Conservation (phyloP, 768 basidiomycete genomes). For the Imleria badia region DNA sequence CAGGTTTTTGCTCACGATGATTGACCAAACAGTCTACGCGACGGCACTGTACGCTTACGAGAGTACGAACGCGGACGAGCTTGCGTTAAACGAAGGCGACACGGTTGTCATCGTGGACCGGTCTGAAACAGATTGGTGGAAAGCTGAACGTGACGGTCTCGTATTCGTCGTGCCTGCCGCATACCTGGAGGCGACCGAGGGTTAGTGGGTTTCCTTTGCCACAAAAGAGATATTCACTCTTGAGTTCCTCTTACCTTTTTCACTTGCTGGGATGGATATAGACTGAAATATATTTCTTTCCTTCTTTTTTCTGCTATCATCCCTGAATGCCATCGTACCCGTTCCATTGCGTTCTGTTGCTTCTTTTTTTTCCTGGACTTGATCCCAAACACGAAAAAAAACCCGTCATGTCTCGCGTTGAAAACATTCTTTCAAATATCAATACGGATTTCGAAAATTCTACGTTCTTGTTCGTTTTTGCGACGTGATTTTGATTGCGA, state of each 20-base stretch:
- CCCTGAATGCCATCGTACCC: constrained; percentile 10
- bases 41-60: constrained; percentile 80
- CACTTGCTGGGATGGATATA: constrained; percentile 48
- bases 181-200: constrained; percentile 82
- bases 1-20: background rate
- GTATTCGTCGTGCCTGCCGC: constrained; percentile 91
- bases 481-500: constrained; percentile 11
- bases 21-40: constrained; percentile 51
- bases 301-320: constrained; percentile 43
- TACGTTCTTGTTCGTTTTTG: constrained; percentile 1
- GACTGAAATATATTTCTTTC: constrained; percentile 76
- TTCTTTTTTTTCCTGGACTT: background rate
- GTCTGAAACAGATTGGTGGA: constrained; percentile 93
- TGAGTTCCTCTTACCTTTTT: constrained; percentile 54
- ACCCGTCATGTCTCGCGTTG: constrained; percentile 3
- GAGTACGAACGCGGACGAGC: constrained; percentile 70
- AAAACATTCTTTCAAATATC: constrained; percentile 2
- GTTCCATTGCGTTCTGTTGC: constrained; percentile 1
- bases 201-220: constrained; percentile 68
- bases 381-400: constrained; percentile 10
- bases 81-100: constrained; percentile 85
- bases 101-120: constrained; percentile 75
- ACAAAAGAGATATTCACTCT: constrained; percentile 37
- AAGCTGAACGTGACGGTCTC: constrained; percentile 81
- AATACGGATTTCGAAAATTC: constrained; percentile 16